phyloP scores from a whole-genome alignment of 345 rosid genomes.

The thale cress (Arabidopsis thaliana) region DNA sequence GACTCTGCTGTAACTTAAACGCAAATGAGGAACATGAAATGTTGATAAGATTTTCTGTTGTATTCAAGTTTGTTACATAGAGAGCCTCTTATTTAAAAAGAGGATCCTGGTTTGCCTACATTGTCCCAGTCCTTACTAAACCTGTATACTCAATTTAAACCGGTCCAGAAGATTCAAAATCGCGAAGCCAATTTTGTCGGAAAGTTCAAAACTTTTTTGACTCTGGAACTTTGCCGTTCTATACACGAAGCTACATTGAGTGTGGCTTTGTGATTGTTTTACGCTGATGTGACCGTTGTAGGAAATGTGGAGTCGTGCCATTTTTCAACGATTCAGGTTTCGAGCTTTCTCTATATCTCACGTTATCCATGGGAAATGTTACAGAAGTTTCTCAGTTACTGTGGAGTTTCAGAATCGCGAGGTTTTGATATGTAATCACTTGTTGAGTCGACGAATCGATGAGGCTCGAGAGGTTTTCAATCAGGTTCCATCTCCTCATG shows the following conservation, averaged over 20 bases:
- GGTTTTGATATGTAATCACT: conserved; percentile 42
- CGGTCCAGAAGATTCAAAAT: too few species aligned
- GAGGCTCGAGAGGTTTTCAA: conserved; percentile 55
- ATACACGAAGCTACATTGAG: background rate
- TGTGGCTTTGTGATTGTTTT: background rate
- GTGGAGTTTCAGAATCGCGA: conserved; percentile 37
- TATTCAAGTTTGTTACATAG: too few species aligned
- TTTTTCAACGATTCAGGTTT: conserved; percentile 28
- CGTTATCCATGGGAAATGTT: background rate
- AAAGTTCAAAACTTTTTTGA: too few species aligned
- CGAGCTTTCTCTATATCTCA: conserved; percentile 12
- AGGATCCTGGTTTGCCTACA: too few species aligned
- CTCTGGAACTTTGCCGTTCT: too few species aligned
- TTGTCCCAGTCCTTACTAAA: too few species aligned
- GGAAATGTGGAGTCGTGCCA: conserved; percentile 43
- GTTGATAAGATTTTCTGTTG: too few species aligned
- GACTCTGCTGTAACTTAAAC: too few species aligned
- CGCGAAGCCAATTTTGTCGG: too few species aligned
- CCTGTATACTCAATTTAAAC: too few species aligned
- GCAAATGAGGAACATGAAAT: too few species aligned
- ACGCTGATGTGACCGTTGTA: background rate
- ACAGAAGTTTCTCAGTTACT: conserved; percentile 22
- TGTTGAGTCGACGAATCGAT: conserved; percentile 49
- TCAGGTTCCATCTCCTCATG: conserved; percentile 50
- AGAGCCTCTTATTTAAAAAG: too few species aligned